Percentiles rank a stretch among this genome's conserved stretches.
These are phyloP conservation scores for Pseudozyma flocculosa DNA, from an alignment of 1,284 basidiomycete genomes.

Conservation along the genomic window DNA sequence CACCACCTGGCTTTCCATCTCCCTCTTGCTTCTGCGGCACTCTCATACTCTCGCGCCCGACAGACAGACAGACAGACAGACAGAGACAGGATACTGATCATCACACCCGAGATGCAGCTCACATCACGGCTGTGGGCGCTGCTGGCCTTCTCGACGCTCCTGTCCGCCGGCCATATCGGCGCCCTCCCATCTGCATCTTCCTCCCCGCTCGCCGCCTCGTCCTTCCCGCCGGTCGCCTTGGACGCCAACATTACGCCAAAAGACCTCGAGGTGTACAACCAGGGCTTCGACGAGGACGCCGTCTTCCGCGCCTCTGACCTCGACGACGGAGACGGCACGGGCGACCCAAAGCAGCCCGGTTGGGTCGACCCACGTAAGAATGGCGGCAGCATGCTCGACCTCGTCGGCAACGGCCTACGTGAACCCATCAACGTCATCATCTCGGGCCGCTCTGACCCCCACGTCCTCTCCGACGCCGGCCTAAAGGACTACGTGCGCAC, in stretches of 20 bases:
- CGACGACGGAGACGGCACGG: slow-evolving; percentile 25
- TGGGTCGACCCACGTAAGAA: slow-evolving; percentile 42
- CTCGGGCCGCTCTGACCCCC: slow-evolving; percentile 73
- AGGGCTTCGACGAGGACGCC: slow-evolving; percentile 22
- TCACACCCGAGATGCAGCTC: no score
- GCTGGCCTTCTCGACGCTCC: no score
- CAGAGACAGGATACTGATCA: no score
- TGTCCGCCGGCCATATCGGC: no score
- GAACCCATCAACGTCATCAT: slow-evolving; percentile 89
- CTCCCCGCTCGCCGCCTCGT: no score
- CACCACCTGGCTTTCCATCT: no score
- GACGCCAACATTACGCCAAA: slow-evolving; percentile 6
- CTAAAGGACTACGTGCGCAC: slow-evolving; percentile 73
- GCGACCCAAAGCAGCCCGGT: slow-evolving; percentile 25
- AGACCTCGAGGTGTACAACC: slow-evolving; percentile 20
- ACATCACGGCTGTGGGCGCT: no score
- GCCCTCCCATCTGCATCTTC: no score
- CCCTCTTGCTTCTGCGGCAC: no score
- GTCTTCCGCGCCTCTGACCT: slow-evolving; percentile 28
- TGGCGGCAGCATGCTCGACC: slow-evolving; percentile 50
- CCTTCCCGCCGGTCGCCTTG: no score
- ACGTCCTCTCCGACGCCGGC: slow-evolving; percentile 72
- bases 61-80: no score
- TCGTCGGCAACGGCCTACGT: slow-evolving; percentile 72
- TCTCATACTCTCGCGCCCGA: no score